Conservation (phyloP, 805 yeast genomes). For the Candida awuae region DNA sequence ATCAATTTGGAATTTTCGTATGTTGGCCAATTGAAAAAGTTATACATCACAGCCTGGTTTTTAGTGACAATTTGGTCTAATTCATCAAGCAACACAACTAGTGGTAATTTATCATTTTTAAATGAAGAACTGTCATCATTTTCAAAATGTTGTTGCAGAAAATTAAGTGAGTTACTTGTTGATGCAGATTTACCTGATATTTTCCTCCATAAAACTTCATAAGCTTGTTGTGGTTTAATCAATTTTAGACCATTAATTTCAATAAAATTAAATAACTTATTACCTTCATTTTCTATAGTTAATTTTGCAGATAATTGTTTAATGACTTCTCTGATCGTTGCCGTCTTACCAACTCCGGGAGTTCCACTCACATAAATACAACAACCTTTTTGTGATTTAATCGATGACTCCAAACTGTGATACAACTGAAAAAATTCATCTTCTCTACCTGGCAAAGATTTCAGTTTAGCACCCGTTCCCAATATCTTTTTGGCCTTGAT, state of each 20-base stretch:
- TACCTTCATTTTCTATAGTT: slow-evolving; percentile 15
- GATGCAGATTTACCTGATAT: slow-evolving; percentile 53
- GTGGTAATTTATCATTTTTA: slow-evolving; percentile 34
- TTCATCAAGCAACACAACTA: slow-evolving; percentile 82
- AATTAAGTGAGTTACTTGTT: slow-evolving; percentile 54
- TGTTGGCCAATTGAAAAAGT: slow-evolving; percentile 97
- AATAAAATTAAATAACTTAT: slow-evolving; percentile 51
- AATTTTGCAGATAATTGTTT: slow-evolving; percentile 43
- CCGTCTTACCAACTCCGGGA: slow-evolving; percentile 97
- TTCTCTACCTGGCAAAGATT: slow-evolving; percentile 76
- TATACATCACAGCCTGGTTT: slow-evolving; percentile 82
- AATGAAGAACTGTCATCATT: slow-evolving; percentile 11
- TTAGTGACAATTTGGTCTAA: slow-evolving; percentile 83
- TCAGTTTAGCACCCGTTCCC: slow-evolving; percentile 33
- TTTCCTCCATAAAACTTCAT: slow-evolving; percentile 75
- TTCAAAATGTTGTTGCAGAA: slow-evolving; percentile 64
- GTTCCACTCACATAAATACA: slow-evolving; percentile 92
- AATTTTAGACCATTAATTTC: slow-evolving; percentile 91
- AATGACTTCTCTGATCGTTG: slow-evolving; percentile 82
- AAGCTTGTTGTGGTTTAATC: slow-evolving; percentile 70
- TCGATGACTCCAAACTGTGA: slow-evolving; percentile 60
- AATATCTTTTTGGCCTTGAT: slow-evolving; percentile 34
- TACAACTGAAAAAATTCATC: slow-evolving; percentile 68
- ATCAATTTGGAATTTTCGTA: slow-evolving; percentile 68
- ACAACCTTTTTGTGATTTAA: slow-evolving; percentile 64